Evolutionary conservation across 805 yeast species (phyloP), one percentile per base, ranked within the genome.

Genomic region (Ogataea siamensis): DNA sequence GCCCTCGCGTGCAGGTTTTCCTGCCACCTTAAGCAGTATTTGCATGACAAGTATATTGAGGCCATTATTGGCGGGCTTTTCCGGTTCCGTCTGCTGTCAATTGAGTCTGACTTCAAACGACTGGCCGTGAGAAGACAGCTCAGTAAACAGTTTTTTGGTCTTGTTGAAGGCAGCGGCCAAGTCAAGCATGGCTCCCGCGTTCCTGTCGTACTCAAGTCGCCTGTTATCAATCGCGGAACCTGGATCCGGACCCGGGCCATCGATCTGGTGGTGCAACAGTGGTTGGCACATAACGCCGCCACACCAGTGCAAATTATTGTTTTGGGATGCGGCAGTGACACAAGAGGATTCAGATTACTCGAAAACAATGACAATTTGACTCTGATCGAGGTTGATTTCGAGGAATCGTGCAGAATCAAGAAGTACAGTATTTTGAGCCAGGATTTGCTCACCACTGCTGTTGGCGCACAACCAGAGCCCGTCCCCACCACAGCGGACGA

Each of bases 301-400:
- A 38, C 43, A 11, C 28, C 46, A 5, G 60, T 74, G 31, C 82
- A 83, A 53, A 70, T 84, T 11, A 62, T 85, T 1, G 81, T 87
- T 1, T 54, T 84, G n/a, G 94, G 94, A 0, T 81, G 89, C 2
- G 94, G 94, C 5, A 80, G 86, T 11, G 94, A 85, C 51, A 82
- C 93, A 0, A 56, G 91, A 37, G 70, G 74, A 11, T 83, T 84
- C 54, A 57, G 66, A 7, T 43, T 78, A 11, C 56, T 83, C 27
- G 53, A 62, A 5, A 31, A 57, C 5, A 36, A 62, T 32, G 42
- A 50, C 3, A 46, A 51, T 26, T 45, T 80, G 22, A 51, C 49
- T 2, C 78, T 78, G 49, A 67, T 72, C 43, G 94, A 84, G 53
- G 53, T 81, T 15, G 94, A 84, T 57, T 83, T 83, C 52, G 71